Evolutionary conservation across 2,329 filamentous ascomycete genomes (phyloP), one percentile per base, ranked within the genome.

Genomic region (Trichoderma pleuroti): DNA sequence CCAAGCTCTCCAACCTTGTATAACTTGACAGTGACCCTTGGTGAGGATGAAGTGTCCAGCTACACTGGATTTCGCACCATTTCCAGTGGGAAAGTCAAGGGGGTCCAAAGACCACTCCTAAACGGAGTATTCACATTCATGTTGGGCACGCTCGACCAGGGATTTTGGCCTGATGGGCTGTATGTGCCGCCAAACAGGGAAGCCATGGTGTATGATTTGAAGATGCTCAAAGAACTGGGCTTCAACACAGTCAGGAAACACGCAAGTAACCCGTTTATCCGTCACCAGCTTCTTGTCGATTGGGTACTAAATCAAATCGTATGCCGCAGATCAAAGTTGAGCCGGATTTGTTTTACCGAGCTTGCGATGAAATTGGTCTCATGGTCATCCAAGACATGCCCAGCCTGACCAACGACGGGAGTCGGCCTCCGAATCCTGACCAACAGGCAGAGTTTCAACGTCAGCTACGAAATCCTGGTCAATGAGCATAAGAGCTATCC

Each of bases 371-470:
- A 72, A 78, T 92, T 2, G 91, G 91, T 1, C 77, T 92, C 18
- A 77, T 92, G 30, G 84, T 93, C 7, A 88, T 92, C 60, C 91
- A 92, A 76, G 91, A 93, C 72, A 93, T 93, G 91, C 90, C 90
- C 0, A 86, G 89, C 3, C 79, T 92, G 69, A 77, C 82, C 54
- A 76, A 74, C 14, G 76, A 75, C 66, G 76, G 74, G 24, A 77
- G 75, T 3, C 75, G 77, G 2, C 78, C 75, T 28, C 82, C 86
- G 52, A 78, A 81, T 49, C 78, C 80, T 2, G 81, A 77, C 1
- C 84, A 91, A 72, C 90, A 92, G 76, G 80, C 81, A 7, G 91
- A 93, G 74, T 93, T 92, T 71, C 81, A 85, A 59, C 85, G 90
- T 1, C 88, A 92, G 75, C 82, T 92, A n/a, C 1, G 85, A 86